phyloP scores from a whole-genome alignment of 78 protist species.

The Abeoforma whisleri region DNA sequence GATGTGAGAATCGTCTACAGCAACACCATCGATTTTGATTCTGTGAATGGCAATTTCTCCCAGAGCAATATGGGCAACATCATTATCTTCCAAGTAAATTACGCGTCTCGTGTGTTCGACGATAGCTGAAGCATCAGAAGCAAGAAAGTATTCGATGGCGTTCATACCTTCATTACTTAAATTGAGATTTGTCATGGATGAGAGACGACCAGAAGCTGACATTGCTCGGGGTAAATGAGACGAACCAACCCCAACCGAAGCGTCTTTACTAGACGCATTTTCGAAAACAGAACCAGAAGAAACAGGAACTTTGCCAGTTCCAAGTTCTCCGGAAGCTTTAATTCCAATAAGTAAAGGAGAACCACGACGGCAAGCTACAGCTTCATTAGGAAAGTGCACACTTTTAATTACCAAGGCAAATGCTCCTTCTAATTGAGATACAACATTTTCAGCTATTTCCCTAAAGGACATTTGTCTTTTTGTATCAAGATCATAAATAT shows the following conservation, averaged over 20 bases:
- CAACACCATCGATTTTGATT: constrained; percentile 1
- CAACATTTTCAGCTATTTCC: constrained; percentile 27
- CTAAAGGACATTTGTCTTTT: constrained; percentile 4
- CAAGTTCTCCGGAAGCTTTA: neutral
- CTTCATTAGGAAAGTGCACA: constrained; percentile 55
- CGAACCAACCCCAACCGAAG: neutral
- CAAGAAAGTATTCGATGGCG: constrained; percentile 54
- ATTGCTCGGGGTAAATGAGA: neutral
- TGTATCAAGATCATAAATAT: constrained; percentile 14
- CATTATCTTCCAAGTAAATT: constrained; percentile 67
- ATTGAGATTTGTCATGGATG: neutral
- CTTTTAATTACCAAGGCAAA: constrained; percentile 60
- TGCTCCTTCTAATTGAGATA: constrained; percentile 53
- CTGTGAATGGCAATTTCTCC: constrained; percentile 37
- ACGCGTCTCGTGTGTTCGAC: constrained; percentile 65
- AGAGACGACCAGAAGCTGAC: neutral
- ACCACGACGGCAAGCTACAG: constrained; percentile 58
- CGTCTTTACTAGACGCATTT: neutral
- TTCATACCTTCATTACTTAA: neutral
- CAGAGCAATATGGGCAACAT: constrained; percentile 42
- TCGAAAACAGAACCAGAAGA: neutral
- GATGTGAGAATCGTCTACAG: neutral
- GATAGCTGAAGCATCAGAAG: constrained; percentile 67
- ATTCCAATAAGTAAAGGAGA: constrained; percentile 67
- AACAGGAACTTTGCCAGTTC: neutral